Evolutionary conservation across 257 asterid species (phyloP).

Genomic region (Nicotiana tabacum): DNA sequence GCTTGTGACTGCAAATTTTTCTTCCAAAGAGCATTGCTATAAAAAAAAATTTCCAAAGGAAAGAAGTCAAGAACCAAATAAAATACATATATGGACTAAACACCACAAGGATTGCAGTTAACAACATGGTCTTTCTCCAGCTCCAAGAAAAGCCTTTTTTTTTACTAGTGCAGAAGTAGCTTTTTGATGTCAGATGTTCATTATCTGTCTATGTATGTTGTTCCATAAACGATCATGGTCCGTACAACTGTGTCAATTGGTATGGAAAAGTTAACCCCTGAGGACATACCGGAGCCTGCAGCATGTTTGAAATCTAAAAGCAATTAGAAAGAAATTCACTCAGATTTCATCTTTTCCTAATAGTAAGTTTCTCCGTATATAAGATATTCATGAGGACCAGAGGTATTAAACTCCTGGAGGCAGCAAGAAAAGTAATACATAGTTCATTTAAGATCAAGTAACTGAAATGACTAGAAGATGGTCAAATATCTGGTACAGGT

Average conservation of each 20-base stretch:
- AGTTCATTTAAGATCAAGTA: neutral
- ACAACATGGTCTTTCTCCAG: too few relatives aligned
- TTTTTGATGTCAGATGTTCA: slow-evolving; percentile 11
- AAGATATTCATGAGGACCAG: neutral
- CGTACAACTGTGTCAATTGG: slow-evolving; percentile 56
- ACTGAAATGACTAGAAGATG: neutral
- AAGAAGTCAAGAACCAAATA: too few relatives aligned
- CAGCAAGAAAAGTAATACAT: neutral
- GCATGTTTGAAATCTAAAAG: slow-evolving; percentile 1
- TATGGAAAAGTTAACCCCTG: slow-evolving; percentile 86
- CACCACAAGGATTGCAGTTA: too few relatives aligned
- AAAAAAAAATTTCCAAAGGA: too few relatives aligned
- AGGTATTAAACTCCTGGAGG: neutral
- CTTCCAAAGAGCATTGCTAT: too few relatives aligned
- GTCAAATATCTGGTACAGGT: neutral
- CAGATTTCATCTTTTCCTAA: slow-evolving; percentile 13
- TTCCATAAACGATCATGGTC: slow-evolving; percentile 70
- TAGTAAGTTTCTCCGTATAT: neutral
- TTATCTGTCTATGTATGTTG: slow-evolving; percentile 42
- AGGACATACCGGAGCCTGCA: slow-evolving; percentile 78
- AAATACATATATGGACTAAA: too few relatives aligned
- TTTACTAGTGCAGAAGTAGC: neutral
- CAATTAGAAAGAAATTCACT: neutral
- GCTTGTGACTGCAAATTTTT: too few relatives aligned
- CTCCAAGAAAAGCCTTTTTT: too few relatives aligned